A percentile compares a stretch with the other conserved stretches of the same genome.
Conservation (phyloP, 2,329 filamentous ascomycete species). For the Penicillium italicum region DNA sequence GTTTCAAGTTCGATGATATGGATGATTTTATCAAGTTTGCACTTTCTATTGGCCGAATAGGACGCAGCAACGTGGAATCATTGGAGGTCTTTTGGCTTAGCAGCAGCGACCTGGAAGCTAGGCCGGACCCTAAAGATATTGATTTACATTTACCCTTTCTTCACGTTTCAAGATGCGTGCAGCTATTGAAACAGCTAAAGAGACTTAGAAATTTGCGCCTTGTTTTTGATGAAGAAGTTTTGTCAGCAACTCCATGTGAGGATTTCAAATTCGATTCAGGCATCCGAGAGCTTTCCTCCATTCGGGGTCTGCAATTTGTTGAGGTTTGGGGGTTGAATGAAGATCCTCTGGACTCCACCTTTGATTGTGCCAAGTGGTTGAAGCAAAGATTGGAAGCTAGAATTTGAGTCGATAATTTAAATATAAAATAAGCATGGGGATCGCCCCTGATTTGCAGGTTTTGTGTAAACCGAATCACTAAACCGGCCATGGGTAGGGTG, state of each 20-base stretch:
- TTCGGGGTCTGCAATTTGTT: neutral
- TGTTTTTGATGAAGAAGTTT: neutral
- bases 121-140: neutral
- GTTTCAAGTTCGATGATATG: neutral
- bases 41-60: neutral
- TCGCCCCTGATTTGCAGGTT: no score
- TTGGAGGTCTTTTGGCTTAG: neutral
- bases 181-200: neutral
- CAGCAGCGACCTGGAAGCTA: neutral
- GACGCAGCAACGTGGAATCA: neutral
- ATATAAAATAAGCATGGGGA: no score
- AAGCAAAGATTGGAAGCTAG: neutral
- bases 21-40: slow-evolving; percentile 1
- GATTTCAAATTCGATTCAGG: neutral
- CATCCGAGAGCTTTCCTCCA: neutral
- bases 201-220: neutral
- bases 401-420: no score
- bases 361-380: neutral
- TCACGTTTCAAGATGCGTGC: neutral
- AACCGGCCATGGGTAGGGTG: no score
- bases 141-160: neutral
- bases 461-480: no score
- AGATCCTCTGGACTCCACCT: neutral
- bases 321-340: neutral
- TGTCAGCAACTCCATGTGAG: neutral